A percentile compares a stretch with the other conserved stretches of the same genome.
Conservation (phyloP, 169 alveolate species). For the Cryptosporidium sp. region DNA sequence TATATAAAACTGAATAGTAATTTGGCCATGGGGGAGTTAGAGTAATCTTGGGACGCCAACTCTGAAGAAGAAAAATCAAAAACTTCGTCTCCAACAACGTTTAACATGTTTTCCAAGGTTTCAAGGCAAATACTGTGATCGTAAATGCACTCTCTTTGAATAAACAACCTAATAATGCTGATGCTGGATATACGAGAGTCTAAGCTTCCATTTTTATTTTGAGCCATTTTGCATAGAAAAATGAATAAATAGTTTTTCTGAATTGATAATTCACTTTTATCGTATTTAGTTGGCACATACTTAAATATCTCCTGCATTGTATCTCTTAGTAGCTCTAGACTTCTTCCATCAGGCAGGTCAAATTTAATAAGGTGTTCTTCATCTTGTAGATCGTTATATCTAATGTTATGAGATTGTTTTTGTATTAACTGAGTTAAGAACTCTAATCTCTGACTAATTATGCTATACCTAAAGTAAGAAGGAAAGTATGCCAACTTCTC, state of each 20-base stretch:
- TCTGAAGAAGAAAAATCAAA: conserved; percentile 29
- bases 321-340: conserved; percentile 49
- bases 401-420: not conserved
- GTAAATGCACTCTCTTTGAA: conserved; percentile 52
- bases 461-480: conserved; percentile 6
- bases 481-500: conserved; percentile 6
- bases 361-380: conserved; percentile 40
- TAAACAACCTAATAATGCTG: conserved; percentile 1
- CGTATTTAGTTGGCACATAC: conserved; percentile 27
- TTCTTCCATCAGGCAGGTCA: conserved; percentile 64
- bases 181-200: conserved; percentile 51
- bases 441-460: conserved; percentile 13
- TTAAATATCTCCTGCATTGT: conserved; percentile 40
- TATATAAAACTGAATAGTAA: conserved; percentile 12
- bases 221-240: conserved; percentile 20
- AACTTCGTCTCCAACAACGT: conserved; percentile 30
- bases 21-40: not conserved
- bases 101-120: not conserved
- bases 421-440: not conserved
- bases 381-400: conserved; percentile 9
- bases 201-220: not conserved
- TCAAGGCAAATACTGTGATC: conserved; percentile 16
- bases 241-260: conserved; percentile 3
- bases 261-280: not conserved
- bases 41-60: conserved; percentile 2